A percentile compares a stretch with the other conserved stretches of the same genome.
Evolutionary conservation across 129 eudicot species (phyloP).

Genomic region (Sambucus nigra): DNA sequence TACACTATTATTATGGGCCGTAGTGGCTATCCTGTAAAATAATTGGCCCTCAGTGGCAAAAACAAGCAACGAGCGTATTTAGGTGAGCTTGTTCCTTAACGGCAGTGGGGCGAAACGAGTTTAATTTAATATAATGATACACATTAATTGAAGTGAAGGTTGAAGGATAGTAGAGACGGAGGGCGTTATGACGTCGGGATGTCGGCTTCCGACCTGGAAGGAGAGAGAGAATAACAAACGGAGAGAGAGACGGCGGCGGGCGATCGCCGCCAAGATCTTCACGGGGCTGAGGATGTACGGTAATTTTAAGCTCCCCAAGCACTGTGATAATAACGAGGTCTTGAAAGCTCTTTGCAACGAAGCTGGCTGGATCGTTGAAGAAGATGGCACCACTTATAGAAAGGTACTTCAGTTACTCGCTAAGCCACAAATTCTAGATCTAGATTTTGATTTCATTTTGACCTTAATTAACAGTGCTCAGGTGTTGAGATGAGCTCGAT

Average conservation of each 20-base stretch:
- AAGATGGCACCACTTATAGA: constrained; percentile 89
- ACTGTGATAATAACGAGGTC: constrained; percentile 92
- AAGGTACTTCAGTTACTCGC: constrained; percentile 28
- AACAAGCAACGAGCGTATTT: background rate
- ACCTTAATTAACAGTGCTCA: constrained; percentile 9
- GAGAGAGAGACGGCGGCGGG: constrained; percentile 81
- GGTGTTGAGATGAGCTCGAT: too few species aligned
- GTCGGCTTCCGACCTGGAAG: constrained; percentile 88
- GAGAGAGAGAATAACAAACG: constrained; percentile 92
- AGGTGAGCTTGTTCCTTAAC: background rate
- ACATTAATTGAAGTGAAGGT: background rate
- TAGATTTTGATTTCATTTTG: background rate
- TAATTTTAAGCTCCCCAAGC: constrained; percentile 79
- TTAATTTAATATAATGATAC: background rate
- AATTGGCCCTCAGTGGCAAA: constrained; percentile 3
- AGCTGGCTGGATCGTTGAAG: constrained; percentile 92
- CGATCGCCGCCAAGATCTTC: constrained; percentile 94
- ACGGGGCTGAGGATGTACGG: constrained; percentile 76
- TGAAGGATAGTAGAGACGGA: background rate
- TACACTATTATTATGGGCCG: background rate
- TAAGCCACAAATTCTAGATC: background rate
- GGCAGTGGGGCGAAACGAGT: background rate
- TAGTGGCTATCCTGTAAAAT: constrained; percentile 20
- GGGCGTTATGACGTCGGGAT: constrained; percentile 53
- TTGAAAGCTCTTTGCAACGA: constrained; percentile 75